A percentile compares a stretch with the other conserved stretches of the same genome.
Conservation (phyloP, 139 green algal species). For the Astrephomene gubernaculifera region DNA sequence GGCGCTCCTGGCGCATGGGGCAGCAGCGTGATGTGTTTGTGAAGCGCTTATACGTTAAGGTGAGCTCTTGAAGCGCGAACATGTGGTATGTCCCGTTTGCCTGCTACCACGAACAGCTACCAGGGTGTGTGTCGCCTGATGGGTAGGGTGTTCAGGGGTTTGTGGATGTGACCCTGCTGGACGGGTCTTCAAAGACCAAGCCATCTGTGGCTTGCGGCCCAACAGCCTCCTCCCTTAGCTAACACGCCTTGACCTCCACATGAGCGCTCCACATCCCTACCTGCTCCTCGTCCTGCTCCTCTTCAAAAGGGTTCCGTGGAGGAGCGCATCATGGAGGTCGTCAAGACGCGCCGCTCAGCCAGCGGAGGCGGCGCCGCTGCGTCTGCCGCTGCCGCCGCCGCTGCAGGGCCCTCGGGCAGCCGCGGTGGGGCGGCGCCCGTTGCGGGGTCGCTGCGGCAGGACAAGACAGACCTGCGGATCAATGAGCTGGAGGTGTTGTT, state of each 20-base stretch:
- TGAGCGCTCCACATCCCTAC: no score
- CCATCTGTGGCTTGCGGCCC: no score
- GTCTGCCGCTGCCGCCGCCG: not conserved
- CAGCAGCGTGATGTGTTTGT: slow-evolving; percentile 76
- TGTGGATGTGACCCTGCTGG: no score
- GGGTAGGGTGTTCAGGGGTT: no score
- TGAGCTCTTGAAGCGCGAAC: no score
- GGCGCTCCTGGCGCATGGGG: slow-evolving; percentile 83
- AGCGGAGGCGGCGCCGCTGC: not conserved
- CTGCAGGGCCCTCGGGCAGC: not conserved
- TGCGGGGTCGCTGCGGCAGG: not conserved
- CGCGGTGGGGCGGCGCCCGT: not conserved
- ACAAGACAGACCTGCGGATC: slow-evolving; percentile 63
- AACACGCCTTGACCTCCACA: no score
- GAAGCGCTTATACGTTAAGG: slow-evolving; percentile 73
- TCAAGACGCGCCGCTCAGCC: slow-evolving; percentile 48
- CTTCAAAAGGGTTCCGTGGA: slow-evolving; percentile 76
- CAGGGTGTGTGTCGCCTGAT: no score
- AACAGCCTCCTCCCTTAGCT: no score
- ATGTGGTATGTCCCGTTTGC: no score
- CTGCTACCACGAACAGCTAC: no score
- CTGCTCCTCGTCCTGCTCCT: no score
- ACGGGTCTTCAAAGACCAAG: no score
- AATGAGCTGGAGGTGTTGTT: slow-evolving; percentile 75
- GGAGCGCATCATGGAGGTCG: slow-evolving; percentile 77